phyloP scores from a whole-genome alignment of 345 rosid genomes.

The Pistacia integerrima region DNA sequence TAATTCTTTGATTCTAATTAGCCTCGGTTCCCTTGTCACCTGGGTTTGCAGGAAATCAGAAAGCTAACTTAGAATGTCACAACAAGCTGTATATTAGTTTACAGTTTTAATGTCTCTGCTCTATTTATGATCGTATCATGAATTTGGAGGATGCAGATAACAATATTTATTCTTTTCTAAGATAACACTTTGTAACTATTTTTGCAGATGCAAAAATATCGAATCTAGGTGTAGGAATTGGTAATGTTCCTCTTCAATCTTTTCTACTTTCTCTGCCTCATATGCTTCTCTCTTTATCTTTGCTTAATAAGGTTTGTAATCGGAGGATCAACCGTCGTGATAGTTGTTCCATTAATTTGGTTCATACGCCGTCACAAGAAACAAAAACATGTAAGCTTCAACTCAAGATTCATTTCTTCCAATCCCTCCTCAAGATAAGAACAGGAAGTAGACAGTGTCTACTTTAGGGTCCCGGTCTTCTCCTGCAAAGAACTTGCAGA shows the following conservation, averaged over 20 bases:
- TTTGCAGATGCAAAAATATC: background rate
- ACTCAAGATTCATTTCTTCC: conserved; percentile 23
- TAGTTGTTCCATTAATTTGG: conserved; percentile 17
- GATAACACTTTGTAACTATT: background rate
- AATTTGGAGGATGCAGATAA: background rate
- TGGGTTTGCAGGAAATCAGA: too few relatives aligned
- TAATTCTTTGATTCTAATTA: too few relatives aligned
- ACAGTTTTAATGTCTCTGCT: background rate
- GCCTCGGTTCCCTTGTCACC: too few relatives aligned
- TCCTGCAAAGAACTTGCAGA: conserved; percentile 56
- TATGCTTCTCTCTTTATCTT: background rate
- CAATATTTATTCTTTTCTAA: too few relatives aligned
- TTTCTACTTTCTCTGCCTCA: too few relatives aligned
- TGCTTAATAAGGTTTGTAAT: conserved; percentile 35
- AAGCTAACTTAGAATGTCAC: too few relatives aligned
- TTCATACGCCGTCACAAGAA: conserved; percentile 13
- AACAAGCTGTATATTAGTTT: too few relatives aligned
- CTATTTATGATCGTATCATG: too few relatives aligned
- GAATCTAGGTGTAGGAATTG: too few relatives aligned
- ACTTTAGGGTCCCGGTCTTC: conserved; percentile 56
- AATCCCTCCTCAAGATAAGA: conserved; percentile 36
- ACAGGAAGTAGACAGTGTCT: conserved; percentile 31
- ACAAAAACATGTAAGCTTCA: conserved; percentile 29
- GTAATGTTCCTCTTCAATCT: too few relatives aligned
- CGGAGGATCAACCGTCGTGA: conserved; percentile 30